phyloP scores from a whole-genome alignment of 768 basidiomycete genomes.

The Leccinum arenicola region DNA sequence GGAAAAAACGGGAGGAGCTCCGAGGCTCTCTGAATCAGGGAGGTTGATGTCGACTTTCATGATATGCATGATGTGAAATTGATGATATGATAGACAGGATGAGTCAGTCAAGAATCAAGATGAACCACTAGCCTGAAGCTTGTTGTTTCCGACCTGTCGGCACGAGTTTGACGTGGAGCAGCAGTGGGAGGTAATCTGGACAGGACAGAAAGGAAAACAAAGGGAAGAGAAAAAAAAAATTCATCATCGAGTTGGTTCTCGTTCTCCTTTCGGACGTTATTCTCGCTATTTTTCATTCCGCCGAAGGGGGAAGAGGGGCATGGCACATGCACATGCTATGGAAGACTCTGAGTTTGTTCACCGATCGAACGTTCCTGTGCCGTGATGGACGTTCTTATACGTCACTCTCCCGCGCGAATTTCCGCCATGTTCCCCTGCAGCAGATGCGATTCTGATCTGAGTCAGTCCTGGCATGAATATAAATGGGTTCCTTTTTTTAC shows the following conservation, averaged over 20 bases:
- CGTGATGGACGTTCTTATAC: slow-evolving; percentile 1
- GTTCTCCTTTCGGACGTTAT: not conserved
- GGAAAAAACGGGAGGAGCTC: not conserved
- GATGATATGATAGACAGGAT: not conserved
- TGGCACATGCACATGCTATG: slow-evolving; percentile 1
- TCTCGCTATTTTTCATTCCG: not conserved
- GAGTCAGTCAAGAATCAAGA: not conserved
- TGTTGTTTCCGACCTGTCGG: not conserved
- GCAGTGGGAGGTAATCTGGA: not conserved
- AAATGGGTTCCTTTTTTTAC: not conserved
- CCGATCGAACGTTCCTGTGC: not conserved
- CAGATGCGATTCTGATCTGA: not conserved
- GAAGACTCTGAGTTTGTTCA: not conserved
- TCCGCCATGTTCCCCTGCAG: not conserved
- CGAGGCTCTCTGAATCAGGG: not conserved
- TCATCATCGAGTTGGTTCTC: not conserved
- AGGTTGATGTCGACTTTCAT: not conserved
- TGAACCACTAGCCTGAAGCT: not conserved
- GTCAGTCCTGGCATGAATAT: not conserved
- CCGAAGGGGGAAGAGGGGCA: not conserved
- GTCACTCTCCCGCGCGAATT: not conserved
- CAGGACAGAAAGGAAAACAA: not conserved
- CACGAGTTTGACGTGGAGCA: not conserved
- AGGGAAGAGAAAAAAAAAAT: not conserved
- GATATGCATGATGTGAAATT: not conserved